Conservation (phyloP, 2,329 filamentous ascomycete genomes). For the Apiospora rasikravindrae region DNA sequence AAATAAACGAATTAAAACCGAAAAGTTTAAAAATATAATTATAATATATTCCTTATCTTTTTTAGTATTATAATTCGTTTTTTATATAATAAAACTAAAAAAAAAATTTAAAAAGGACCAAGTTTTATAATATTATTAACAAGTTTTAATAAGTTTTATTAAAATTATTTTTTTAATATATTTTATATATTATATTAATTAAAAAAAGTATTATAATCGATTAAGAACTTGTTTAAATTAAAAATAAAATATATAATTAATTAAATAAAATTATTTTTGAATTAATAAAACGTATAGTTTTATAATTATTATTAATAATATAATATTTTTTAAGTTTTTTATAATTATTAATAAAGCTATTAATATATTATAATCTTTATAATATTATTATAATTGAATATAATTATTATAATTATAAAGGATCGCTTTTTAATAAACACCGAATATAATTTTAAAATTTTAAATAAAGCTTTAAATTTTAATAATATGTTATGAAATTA, state of each 20-base stretch:
- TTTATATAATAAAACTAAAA: neutral
- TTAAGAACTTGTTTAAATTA: neutral
- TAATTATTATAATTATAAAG: too few species aligned
- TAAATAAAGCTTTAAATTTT: too few species aligned
- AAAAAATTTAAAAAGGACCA: neutral
- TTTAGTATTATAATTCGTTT: neutral
- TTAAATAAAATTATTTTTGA: neutral
- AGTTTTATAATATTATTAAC: neutral
- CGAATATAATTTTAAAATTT: too few species aligned
- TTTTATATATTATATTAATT: neutral
- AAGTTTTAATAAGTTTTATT: neutral
- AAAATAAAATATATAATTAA: neutral
- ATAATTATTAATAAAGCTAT: neutral
- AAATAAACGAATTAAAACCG: too few species aligned
- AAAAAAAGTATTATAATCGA: neutral
- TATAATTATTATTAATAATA: neutral
- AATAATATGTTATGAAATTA: too few species aligned
- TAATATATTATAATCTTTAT: neutral
- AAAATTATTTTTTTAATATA: too few species aligned
- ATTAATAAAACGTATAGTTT: neutral
- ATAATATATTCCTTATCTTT: neutral
- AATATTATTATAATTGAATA: too few species aligned
- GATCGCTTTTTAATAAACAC: too few species aligned
- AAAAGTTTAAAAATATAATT: too few species aligned
- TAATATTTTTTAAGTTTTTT: neutral